phyloP scores from a whole-genome alignment of 257 asterid species.

The Petunia axillaris region DNA sequence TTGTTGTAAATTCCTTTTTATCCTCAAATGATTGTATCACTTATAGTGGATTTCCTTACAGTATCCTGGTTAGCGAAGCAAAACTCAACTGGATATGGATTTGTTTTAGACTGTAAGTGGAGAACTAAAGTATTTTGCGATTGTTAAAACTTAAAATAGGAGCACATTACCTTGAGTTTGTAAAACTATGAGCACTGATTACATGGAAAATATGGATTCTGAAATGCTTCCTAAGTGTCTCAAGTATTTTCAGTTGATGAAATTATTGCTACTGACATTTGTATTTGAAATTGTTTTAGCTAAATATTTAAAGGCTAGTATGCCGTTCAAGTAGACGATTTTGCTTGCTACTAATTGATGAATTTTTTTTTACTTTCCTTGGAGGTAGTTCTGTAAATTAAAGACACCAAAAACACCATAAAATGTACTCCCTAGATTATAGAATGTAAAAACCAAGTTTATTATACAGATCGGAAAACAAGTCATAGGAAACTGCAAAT shows the following conservation, averaged over 20 bases:
- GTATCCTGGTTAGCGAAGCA: neutral
- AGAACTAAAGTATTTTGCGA: neutral
- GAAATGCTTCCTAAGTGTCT: neutral
- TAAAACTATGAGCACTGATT: conserved; percentile 4
- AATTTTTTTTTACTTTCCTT: neutral
- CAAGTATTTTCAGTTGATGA: neutral
- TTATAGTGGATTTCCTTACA: neutral
- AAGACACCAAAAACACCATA: neutral
- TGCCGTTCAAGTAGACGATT: neutral
- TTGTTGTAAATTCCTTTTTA: conserved; percentile 5
- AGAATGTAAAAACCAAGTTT: neutral
- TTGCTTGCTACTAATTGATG: neutral
- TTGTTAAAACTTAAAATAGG: neutral
- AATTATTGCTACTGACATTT: neutral
- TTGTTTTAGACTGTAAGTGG: neutral
- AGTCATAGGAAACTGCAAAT: neutral
- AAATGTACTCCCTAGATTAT: neutral
- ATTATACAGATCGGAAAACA: neutral
- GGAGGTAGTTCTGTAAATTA: neutral
- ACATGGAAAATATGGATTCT: neutral
- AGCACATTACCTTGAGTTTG: conserved; percentile 7
- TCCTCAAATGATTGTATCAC: neutral
- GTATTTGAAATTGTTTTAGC: neutral
- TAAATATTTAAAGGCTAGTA: neutral
- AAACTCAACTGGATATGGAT: neutral